These are phyloP conservation scores for Parathielavia appendiculata DNA, from an alignment of 495 filamentous ascomycete genomes.

Conservation along the genomic window DNA sequence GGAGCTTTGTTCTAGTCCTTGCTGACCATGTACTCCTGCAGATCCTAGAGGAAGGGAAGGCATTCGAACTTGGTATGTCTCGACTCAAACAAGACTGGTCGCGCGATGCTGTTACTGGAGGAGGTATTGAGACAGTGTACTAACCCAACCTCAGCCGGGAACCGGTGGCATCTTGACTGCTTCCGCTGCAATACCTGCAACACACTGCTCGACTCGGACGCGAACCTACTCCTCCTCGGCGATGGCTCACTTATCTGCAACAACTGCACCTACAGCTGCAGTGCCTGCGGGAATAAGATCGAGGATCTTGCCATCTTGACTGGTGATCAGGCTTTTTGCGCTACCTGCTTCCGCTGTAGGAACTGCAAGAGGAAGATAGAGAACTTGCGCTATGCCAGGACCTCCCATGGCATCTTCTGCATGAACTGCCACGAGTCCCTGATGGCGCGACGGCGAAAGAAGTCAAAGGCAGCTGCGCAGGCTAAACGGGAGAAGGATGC, in stretches of 20 bases:
- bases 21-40: conserved; percentile 15
- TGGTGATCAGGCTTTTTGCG: conserved; percentile 98
- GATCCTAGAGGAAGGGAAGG: conserved; percentile 98
- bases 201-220: conserved; percentile 94
- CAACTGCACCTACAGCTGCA: conserved; percentile 99
- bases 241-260: conserved; percentile 98
- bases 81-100: not conserved
- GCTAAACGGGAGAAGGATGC: conserved; percentile 57
- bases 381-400: conserved; percentile 95
- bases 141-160: conserved; percentile 62
- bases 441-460: conserved; percentile 92
- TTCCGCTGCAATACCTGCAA: conserved; percentile 97
- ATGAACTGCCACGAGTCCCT: conserved; percentile 99
- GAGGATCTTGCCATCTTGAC: conserved; percentile 97
- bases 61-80: conserved; percentile 89
- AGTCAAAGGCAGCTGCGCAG: conserved; percentile 60
- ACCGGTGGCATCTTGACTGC: conserved; percentile 99
- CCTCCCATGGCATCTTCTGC: conserved; percentile 98
- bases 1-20: not conserved
- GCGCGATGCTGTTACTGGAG: not conserved
- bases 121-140: not conserved
- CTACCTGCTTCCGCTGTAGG: conserved; percentile 91
- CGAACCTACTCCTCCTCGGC: conserved; percentile 92
- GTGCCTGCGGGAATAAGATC: conserved; percentile 94
- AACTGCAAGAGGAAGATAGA: conserved; percentile 99